Conservation (phyloP, 169 alveolate genomes). For the Toxoplasma gondii region DNA sequence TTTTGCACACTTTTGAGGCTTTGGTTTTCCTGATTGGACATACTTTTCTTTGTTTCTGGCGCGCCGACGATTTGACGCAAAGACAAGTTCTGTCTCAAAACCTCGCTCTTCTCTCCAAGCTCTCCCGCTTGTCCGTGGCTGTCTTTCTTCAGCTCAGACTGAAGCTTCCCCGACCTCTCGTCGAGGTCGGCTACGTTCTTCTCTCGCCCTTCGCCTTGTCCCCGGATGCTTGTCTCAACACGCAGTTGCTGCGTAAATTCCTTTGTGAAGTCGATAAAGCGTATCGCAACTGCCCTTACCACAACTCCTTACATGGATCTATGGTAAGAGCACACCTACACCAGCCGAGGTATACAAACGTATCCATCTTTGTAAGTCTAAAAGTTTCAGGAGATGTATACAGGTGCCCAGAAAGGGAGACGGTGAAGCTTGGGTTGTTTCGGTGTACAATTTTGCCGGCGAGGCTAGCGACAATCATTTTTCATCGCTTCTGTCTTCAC, state of each 20-base stretch:
- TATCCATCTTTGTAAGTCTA: not conserved
- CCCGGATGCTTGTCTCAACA: conserved; percentile 23
- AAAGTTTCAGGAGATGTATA: not conserved
- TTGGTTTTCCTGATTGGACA: too few relatives aligned
- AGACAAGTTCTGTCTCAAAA: too few relatives aligned
- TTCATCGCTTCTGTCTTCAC: too few relatives aligned
- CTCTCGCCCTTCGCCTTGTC: conserved; percentile 57
- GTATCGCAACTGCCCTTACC: conserved; percentile 28
- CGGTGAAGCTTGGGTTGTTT: too few relatives aligned
- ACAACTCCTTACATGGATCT: conserved; percentile 40
- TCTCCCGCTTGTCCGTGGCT: too few relatives aligned
- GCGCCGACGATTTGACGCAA: too few relatives aligned
- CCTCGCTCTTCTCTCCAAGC: too few relatives aligned
- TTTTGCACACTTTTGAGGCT: too few relatives aligned
- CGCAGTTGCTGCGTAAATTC: conserved; percentile 20
- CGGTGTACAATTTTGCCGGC: too few relatives aligned
- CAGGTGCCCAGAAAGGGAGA: not conserved
- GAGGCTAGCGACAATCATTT: too few relatives aligned
- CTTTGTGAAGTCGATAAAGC: conserved; percentile 36
- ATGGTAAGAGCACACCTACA: not conserved
- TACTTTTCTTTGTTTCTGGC: too few relatives aligned
- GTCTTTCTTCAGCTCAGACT: not conserved
- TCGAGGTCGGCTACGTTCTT: conserved; percentile 27
- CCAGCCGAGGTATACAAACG: too few relatives aligned
- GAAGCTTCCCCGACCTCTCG: conserved; percentile 22